Percentiles rank a stretch among this genome's conserved stretches.
Conservation (phyloP, 2,329 filamentous ascomycete genomes). For the Fusarium veterinarium region DNA sequence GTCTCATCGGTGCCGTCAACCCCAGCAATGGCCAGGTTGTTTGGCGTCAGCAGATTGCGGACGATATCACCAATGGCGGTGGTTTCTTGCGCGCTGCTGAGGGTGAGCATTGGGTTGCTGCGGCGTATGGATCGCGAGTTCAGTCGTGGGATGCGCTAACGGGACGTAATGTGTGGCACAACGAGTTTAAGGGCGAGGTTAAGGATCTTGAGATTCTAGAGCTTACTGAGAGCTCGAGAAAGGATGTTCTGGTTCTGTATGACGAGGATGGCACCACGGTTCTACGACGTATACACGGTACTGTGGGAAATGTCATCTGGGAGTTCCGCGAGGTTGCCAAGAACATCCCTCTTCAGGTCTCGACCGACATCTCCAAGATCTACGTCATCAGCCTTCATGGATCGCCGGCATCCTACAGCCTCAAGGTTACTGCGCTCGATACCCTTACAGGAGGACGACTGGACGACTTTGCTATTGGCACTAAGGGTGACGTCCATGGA, state of each 20-base stretch:
- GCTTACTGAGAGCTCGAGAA: slow-evolving; percentile 70
- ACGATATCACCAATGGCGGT: slow-evolving; percentile 57
- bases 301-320: slow-evolving; percentile 81
- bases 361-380: slow-evolving; percentile 75
- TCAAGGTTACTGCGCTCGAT: slow-evolving; percentile 81
- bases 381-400: slow-evolving; percentile 83
- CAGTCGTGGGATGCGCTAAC: slow-evolving; percentile 86
- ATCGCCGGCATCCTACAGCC: slow-evolving; percentile 74
- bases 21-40: slow-evolving; percentile 85
- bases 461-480: slow-evolving; percentile 77
- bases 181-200: slow-evolving; percentile 67
- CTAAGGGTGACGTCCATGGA: slow-evolving; percentile 77
- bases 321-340: slow-evolving; percentile 76
- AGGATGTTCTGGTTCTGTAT: slow-evolving; percentile 79
- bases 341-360: slow-evolving; percentile 79
- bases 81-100: slow-evolving; percentile 78
- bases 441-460: slow-evolving; percentile 76
- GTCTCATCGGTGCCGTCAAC: slow-evolving; percentile 87
- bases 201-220: slow-evolving; percentile 83
- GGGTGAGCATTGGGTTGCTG: slow-evolving; percentile 80
- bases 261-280: slow-evolving; percentile 67
- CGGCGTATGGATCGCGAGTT: slow-evolving; percentile 76
- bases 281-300: slow-evolving; percentile 78
- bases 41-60: slow-evolving; percentile 84
- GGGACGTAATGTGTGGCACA: slow-evolving; percentile 82